These are phyloP conservation scores for Fusarium brachygibbosum DNA, from an alignment of 2,329 filamentous ascomycete genomes.

Conservation along the genomic window DNA sequence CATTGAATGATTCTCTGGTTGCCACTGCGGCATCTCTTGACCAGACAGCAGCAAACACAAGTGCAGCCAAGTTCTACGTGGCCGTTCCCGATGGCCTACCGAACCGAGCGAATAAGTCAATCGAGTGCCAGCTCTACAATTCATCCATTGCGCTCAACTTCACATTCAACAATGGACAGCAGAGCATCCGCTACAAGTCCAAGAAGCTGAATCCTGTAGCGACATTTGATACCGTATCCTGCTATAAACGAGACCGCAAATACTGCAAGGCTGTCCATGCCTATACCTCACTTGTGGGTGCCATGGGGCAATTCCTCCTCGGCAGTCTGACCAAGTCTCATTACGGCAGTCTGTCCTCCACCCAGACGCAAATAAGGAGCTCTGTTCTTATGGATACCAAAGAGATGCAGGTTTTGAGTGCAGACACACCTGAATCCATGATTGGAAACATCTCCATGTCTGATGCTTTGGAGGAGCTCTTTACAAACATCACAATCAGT, in stretches of 20 bases:
- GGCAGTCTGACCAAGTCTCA: background rate
- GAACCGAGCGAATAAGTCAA: background rate
- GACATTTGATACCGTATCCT: rapidly evolving
- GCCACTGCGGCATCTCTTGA: background rate
- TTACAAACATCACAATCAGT: constrained; percentile 14
- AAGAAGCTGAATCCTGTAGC: background rate
- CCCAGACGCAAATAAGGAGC: background rate
- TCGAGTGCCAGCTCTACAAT: constrained; percentile 18
- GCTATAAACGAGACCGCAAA: rapidly evolving
- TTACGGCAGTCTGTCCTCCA: background rate
- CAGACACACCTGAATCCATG: background rate
- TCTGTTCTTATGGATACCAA: background rate
- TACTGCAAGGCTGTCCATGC: background rate
- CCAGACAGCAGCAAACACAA: background rate
- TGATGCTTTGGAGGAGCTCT: constrained; percentile 9
- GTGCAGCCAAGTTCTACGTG: background rate
- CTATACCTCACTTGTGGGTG: constrained; percentile 4
- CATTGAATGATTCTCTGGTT: background rate
- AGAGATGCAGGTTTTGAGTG: background rate
- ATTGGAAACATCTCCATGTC: constrained; percentile 8
- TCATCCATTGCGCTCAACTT: constrained; percentile 13
- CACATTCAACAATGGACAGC: constrained; percentile 3
- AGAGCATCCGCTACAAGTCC: background rate
- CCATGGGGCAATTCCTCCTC: background rate
- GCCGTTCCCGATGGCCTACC: rapidly evolving